These are phyloP conservation scores for Aspergillus aculeatus DNA, from an alignment of 2,329 filamentous ascomycete species.

Conservation along the genomic window DNA sequence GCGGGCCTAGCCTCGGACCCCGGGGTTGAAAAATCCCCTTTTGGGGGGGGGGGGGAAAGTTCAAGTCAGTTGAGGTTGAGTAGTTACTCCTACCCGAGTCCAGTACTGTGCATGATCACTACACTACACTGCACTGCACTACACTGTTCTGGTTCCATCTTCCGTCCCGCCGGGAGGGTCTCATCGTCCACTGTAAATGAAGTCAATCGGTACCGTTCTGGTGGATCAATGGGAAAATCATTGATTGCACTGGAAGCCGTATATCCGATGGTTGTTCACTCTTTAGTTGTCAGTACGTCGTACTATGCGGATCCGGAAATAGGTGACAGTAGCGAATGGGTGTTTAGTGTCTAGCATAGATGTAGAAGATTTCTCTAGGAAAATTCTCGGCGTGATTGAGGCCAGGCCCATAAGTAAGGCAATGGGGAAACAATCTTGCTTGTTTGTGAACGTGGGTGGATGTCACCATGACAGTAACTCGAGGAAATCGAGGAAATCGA, in stretches of 20 bases:
- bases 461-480: too few relatives aligned
- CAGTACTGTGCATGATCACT: not conserved
- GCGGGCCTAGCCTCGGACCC: slow-evolving; percentile 20
- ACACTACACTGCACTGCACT: not conserved
- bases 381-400: too few relatives aligned
- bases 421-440: too few relatives aligned
- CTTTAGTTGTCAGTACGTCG: too few relatives aligned
- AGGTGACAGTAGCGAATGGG: too few relatives aligned
- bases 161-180: slow-evolving; percentile 1
- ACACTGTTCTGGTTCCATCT: not conserved
- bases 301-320: too few relatives aligned
- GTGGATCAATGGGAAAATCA: not conserved
- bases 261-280: slow-evolving; percentile 1
- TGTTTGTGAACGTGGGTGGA: too few relatives aligned
- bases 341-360: too few relatives aligned
- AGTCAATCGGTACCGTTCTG: not conserved
- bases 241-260: slow-evolving; percentile 2
- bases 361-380: too few relatives aligned
- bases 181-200: not conserved
- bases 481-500: too few relatives aligned
- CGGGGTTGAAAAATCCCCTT: slow-evolving; percentile 19
- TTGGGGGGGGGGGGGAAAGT: slow-evolving; percentile 11
- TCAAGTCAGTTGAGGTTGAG: slow-evolving; percentile 10
- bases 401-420: too few relatives aligned
- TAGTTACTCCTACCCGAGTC: slow-evolving; percentile 11